Base-by-base conservation (phyloP, 306 rosid genomes). In the Acacia crassicarpa region DNA sequence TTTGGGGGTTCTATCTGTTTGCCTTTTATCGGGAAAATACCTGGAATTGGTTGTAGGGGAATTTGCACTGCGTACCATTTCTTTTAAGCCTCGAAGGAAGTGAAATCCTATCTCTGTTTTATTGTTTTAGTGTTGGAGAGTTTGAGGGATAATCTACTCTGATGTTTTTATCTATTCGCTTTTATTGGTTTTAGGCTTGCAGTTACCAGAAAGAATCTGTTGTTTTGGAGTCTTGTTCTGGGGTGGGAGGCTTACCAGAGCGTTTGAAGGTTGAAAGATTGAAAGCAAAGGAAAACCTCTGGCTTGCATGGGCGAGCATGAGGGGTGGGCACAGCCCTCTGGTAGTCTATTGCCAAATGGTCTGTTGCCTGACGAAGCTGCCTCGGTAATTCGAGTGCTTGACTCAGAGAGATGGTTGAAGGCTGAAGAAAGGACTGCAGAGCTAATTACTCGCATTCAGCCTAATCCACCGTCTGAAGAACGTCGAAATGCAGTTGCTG, bases 251-350 rank as follows among this genome's bases (percentile, higher is more conserved):
- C 68, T 80, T 46, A 22, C 16, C 25, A 48, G 67, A n/a, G 78
- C 13, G 32, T 81, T 77, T 14, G 35, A 67, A 43, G 32, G 67
- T 49, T 58, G 77, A 54, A 9, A 67, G 73, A 67, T 35, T 67
- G 53, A 13, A 45, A 67, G 82, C 80, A 72, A 71, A 78, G 86
- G 74, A 81, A 72, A 76, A 81, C 71, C 65, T 49, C 76, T 67
- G 83, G 94, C 56, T 87, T 93, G 96, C 87, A 93, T 93, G 97
- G 97, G 96, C 74, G 93, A 89, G 76, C 92, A 86, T 90, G 97
- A 91, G 80, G 91, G 80, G 79, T 85, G 90, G 90, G 85, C 89
- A 71, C 85, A 81, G 89, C 91, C 91, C 88, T 90, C 85, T 63
- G 84, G 89, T 87, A 93, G 95, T 91, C 86, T 85, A 25, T 82